Conservation (phyloP, 2,329 filamentous ascomycete genomes). For the Trichophyton schoenleinii region DNA sequence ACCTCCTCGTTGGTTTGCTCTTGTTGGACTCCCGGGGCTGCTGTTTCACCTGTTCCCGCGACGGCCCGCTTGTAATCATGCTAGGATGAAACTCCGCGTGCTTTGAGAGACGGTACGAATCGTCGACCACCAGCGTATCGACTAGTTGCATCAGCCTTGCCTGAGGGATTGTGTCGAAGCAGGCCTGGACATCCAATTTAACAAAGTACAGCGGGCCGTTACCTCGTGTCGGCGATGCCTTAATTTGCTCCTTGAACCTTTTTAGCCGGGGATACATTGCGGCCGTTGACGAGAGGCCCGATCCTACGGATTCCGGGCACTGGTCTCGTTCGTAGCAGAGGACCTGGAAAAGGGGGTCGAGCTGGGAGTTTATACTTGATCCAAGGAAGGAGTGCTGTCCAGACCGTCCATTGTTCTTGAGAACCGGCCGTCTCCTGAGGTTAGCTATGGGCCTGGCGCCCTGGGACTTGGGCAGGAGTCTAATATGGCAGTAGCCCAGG, state of each 20-base stretch:
- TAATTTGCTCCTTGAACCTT: conserved; percentile 54
- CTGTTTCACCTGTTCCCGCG: neutral
- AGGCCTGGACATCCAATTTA: conserved; percentile 82
- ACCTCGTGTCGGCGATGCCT: conserved; percentile 27
- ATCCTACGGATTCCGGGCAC: conserved; percentile 54
- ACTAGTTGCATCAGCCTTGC: conserved; percentile 57
- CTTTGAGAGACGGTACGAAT: conserved; percentile 57
- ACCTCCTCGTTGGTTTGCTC: conserved; percentile 29
- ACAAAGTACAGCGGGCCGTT: conserved; percentile 57
- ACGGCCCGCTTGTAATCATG: conserved; percentile 8
- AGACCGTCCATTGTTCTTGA: conserved; percentile 20
- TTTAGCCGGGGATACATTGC: conserved; percentile 67
- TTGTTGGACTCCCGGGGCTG: neutral
- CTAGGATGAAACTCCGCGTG: conserved; percentile 54
- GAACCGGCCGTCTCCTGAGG: conserved; percentile 49
- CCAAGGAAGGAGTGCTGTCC: conserved; percentile 45
- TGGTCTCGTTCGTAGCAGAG: conserved; percentile 61
- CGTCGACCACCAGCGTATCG: conserved; percentile 41
- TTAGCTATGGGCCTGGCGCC: conserved; percentile 81
- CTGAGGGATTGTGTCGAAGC: conserved; percentile 94
- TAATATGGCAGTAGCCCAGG: conserved; percentile 65
- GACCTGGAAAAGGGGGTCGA: conserved; percentile 62
- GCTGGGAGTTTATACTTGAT: conserved; percentile 54
- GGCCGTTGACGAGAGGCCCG: conserved; percentile 65
- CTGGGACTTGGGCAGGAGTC: conserved; percentile 67